Percentiles rank a stretch among this genome's conserved stretches.
Evolutionary conservation across 1,139 yeast species (phyloP).

Genomic region (Saccharomyces uvarum): DNA sequence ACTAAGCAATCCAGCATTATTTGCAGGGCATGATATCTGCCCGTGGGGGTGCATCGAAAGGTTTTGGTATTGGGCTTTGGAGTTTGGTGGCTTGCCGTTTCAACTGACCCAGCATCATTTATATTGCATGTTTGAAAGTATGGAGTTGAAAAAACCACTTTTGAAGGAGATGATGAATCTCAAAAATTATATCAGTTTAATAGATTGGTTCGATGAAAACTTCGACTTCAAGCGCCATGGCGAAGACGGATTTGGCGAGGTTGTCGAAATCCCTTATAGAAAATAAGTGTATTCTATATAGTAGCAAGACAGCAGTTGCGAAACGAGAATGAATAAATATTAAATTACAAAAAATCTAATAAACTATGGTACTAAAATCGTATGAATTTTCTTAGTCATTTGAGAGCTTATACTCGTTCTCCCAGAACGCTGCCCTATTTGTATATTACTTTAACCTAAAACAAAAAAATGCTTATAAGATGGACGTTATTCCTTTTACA

Average conservation of each 20-base stretch:
- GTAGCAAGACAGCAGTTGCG: neutral
- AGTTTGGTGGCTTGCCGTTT: constrained; percentile 71
- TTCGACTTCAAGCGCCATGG: constrained; percentile 59
- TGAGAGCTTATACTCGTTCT: neutral
- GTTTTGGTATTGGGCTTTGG: constrained; percentile 70
- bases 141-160: constrained; percentile 42
- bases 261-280: constrained; percentile 48
- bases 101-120: constrained; percentile 81
- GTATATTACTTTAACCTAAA: neutral
- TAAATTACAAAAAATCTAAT: constrained; percentile 3
- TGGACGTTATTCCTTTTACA: neutral
- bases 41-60: constrained; percentile 90
- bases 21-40: constrained; percentile 60
- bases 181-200: constrained; percentile 50
- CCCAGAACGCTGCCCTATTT: neutral
- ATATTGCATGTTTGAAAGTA: constrained; percentile 70
- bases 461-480: neutral
- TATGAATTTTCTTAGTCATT: neutral
- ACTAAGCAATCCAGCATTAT: constrained; percentile 77
- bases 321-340: constrained; percentile 2
- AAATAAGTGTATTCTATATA: neutral
- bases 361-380: neutral
- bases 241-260: constrained; percentile 62
- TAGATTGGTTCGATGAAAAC: constrained; percentile 73
- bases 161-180: constrained; percentile 60